A percentile compares a stretch with the other conserved stretches of the same genome.
Evolutionary conservation across 129 eudicot species (phyloP).

Genomic region (Ambrosia artemisiifolia): DNA sequence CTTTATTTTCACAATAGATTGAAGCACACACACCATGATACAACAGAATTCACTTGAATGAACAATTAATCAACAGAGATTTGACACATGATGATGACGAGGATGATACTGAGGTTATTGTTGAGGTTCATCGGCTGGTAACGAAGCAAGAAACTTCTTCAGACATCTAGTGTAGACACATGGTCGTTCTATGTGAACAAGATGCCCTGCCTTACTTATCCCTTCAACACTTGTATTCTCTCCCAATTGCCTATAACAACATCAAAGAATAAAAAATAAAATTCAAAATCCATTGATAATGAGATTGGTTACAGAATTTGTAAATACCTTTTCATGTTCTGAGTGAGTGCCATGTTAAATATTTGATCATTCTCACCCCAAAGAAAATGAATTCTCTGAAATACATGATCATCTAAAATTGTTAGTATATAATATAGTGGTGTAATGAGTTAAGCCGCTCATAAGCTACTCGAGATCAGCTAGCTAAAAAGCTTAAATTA

Average conservation of each 20-base stretch:
- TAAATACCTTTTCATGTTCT: constrained; percentile 69
- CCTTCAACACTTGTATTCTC: constrained; percentile 56
- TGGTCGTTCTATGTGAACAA: constrained; percentile 85
- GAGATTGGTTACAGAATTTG: neutral
- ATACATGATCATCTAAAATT: neutral
- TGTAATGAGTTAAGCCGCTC: too few species aligned
- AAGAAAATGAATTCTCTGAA: constrained; percentile 78
- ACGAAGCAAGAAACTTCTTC: constrained; percentile 66
- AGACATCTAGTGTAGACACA: constrained; percentile 65
- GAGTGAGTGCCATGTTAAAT: constrained; percentile 70
- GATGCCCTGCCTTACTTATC: constrained; percentile 81
- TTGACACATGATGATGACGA: neutral
- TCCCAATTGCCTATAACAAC: constrained; percentile 67
- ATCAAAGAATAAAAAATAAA: neutral
- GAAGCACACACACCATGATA: neutral
- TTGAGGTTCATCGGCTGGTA: constrained; percentile 39
- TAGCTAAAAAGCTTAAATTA: too few species aligned
- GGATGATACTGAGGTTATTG: neutral
- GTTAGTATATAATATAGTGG: neutral
- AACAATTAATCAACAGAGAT: constrained; percentile 11
- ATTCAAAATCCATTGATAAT: neutral
- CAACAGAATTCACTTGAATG: constrained; percentile 14
- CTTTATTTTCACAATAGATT: constrained; percentile 14
- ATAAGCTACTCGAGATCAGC: too few species aligned
- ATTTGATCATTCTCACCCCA: constrained; percentile 96